These are phyloP conservation scores for Yamadazyma taylorii DNA, from an alignment of 1,139 yeast species.

Conservation along the genomic window DNA sequence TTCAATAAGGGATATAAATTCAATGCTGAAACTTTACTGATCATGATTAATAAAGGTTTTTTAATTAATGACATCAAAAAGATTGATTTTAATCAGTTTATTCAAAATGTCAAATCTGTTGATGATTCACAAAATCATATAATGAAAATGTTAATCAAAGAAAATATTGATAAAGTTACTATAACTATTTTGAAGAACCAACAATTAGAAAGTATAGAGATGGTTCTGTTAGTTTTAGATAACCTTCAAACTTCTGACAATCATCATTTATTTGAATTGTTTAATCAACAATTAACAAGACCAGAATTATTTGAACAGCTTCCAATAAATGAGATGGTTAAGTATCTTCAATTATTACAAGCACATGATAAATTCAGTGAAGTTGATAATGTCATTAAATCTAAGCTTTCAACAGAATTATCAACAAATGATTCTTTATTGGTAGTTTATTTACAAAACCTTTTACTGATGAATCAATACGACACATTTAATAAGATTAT, in stretches of 20 bases:
- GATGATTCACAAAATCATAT: constrained; percentile 14
- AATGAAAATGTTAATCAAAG: constrained; percentile 21
- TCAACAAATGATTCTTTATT: neutral
- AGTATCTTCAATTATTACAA: constrained; percentile 8
- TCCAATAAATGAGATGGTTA: constrained; percentile 6
- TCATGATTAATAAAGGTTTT: constrained; percentile 33
- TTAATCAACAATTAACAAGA: neutral
- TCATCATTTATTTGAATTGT: constrained; percentile 10
- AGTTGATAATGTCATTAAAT: constrained; percentile 6
- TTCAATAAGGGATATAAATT: constrained; percentile 34
- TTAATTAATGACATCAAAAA: constrained; percentile 21
- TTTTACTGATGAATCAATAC: constrained; percentile 17
- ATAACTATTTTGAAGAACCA: constrained; percentile 21
- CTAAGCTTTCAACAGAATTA: constrained; percentile 2
- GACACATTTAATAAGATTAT: constrained; percentile 12
- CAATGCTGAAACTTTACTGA: constrained; percentile 32
- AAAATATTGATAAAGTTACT: constrained; percentile 30
- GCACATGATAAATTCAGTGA: constrained; percentile 8
- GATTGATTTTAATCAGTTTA: constrained; percentile 24
- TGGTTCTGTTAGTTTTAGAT: constrained; percentile 7
- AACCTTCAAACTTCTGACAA: constrained; percentile 11
- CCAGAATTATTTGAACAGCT: constrained; percentile 2
- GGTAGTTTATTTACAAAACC: constrained; percentile 9
- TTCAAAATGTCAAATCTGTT: constrained; percentile 17
- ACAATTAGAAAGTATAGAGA: constrained; percentile 6